Percentiles rank a stretch among this genome's conserved stretches.
phyloP scores from a whole-genome alignment of 495 filamentous ascomycete genomes.

The Aspergillus sparsus region DNA sequence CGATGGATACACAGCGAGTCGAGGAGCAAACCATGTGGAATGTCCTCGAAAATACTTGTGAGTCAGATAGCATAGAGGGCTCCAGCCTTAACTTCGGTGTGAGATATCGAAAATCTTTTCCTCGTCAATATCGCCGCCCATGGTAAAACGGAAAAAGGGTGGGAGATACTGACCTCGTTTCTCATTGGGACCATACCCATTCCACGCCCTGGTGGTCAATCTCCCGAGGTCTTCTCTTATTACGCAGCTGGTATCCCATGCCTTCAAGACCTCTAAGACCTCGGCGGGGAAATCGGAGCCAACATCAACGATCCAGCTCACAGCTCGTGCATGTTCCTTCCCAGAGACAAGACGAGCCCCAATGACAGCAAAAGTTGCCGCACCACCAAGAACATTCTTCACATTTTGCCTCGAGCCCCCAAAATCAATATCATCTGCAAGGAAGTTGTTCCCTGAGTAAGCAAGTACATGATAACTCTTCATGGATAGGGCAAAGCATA shows the following conservation, averaged over 20 bases:
- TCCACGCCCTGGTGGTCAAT: constrained; percentile 88
- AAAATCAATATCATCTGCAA: constrained; percentile 87
- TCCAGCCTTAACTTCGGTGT: constrained; percentile 83
- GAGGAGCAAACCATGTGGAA: constrained; percentile 90
- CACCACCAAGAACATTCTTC: constrained; percentile 78
- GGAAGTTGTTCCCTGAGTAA: constrained; percentile 26
- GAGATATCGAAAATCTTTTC: constrained; percentile 77
- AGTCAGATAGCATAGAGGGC: constrained; percentile 54
- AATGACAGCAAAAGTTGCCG: constrained; percentile 79
- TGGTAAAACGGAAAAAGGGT: not conserved
- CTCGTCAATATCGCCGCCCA: constrained; percentile 30
- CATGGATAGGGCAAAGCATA: constrained; percentile 39
- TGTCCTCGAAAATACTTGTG: constrained; percentile 66
- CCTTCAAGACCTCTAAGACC: constrained; percentile 60
- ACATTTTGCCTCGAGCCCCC: constrained; percentile 54
- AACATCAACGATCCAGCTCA: constrained; percentile 90
- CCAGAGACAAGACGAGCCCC: constrained; percentile 84
- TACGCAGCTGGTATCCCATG: constrained; percentile 71
- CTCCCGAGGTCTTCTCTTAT: constrained; percentile 66
- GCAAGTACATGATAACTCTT: constrained; percentile 5
- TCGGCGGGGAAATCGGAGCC: constrained; percentile 80
- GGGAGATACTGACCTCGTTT: constrained; percentile 48
- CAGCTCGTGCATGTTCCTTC: constrained; percentile 44
- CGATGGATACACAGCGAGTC: constrained; percentile 70
- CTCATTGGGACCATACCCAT: constrained; percentile 69